Evolutionary conservation across 1,284 basidiomycete genomes (phyloP).

Genomic region (Leccinum pachyderme): DNA sequence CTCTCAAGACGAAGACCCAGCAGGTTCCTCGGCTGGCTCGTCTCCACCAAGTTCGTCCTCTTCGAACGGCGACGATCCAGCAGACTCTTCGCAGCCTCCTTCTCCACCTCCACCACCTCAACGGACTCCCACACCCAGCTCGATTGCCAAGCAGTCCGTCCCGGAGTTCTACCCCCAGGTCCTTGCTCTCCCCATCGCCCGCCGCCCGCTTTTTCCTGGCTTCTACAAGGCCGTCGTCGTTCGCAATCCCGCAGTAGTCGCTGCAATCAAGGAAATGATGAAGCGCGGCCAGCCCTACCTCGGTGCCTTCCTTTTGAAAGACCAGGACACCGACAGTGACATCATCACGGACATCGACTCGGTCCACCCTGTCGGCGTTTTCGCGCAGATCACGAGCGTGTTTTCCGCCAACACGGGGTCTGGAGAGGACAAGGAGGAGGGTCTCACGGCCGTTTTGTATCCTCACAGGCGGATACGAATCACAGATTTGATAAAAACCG

Average conservation of each 20-base stretch:
- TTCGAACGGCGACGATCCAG: slow-evolving; percentile 30
- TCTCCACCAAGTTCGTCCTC: slow-evolving; percentile 26
- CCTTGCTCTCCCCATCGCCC: slow-evolving; percentile 93
- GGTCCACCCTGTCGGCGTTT: slow-evolving; percentile 93
- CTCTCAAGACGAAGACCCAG: slow-evolving; percentile 30
- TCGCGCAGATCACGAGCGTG: slow-evolving; percentile 96
- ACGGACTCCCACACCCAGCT: slow-evolving; percentile 44
- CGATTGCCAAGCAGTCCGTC: slow-evolving; percentile 79
- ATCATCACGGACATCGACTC: slow-evolving; percentile 87
- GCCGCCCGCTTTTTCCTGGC: slow-evolving; percentile 94
- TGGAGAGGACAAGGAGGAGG: slow-evolving; percentile 74
- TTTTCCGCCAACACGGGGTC: slow-evolving; percentile 72
- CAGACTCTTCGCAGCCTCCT: slow-evolving; percentile 21
- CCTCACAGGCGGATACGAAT: slow-evolving; percentile 93
- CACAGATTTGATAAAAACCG: slow-evolving; percentile 79
- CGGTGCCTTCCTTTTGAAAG: slow-evolving; percentile 96
- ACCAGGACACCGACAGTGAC: slow-evolving; percentile 91
- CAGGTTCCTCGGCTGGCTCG: slow-evolving; percentile 28
- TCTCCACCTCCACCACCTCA: slow-evolving; percentile 35
- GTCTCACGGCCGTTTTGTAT: slow-evolving; percentile 92
- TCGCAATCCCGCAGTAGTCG: slow-evolving; percentile 87
- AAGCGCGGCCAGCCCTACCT: slow-evolving; percentile 96
- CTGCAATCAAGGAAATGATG: slow-evolving; percentile 96
- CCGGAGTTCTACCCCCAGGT: slow-evolving; percentile 93
- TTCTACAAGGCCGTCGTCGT: slow-evolving; percentile 98